Evolutionary conservation across 2,329 filamentous ascomycete species (phyloP).

Genomic region (Neocatenulostroma microsporum): DNA sequence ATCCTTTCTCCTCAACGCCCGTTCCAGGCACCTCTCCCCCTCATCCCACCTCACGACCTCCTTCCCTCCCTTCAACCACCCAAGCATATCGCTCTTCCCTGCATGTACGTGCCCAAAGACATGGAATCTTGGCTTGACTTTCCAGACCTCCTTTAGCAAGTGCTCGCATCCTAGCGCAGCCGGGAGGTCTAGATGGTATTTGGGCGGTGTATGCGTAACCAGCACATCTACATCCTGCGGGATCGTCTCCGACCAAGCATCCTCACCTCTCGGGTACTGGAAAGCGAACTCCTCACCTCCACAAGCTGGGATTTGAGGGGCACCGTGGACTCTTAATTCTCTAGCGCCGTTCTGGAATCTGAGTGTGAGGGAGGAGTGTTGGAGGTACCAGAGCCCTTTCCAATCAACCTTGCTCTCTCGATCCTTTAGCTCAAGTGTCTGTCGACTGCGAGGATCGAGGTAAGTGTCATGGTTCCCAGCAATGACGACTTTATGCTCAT

Average conservation of each 20-base stretch:
- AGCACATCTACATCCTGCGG: slow-evolving; percentile 68
- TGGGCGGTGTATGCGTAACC: slow-evolving; percentile 72
- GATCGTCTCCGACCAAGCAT: slow-evolving; percentile 66
- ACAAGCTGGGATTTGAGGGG: slow-evolving; percentile 69
- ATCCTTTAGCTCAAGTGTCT: slow-evolving; percentile 44
- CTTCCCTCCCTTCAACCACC: slow-evolving; percentile 46
- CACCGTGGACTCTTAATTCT: slow-evolving; percentile 66
- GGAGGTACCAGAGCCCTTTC: slow-evolving; percentile 64
- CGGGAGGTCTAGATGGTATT: slow-evolving; percentile 60
- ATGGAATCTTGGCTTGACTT: slow-evolving; percentile 65
- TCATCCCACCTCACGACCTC: slow-evolving; percentile 68
- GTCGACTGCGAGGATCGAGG: slow-evolving; percentile 62
- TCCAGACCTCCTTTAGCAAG: slow-evolving; percentile 64
- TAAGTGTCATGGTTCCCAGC: slow-evolving; percentile 85
- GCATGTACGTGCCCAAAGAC: slow-evolving; percentile 82
- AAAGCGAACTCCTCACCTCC: slow-evolving; percentile 68
- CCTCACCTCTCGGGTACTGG: slow-evolving; percentile 58
- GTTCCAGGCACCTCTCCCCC: slow-evolving; percentile 63
- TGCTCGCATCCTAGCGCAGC: slow-evolving; percentile 58
- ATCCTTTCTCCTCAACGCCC: slow-evolving; percentile 40
- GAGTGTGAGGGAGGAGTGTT: slow-evolving; percentile 59
- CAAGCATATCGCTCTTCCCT: slow-evolving; percentile 35
- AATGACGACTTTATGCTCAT: slow-evolving; percentile 72
- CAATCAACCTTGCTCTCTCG: slow-evolving; percentile 52
- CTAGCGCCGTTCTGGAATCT: slow-evolving; percentile 47